Conservation (phyloP, 805 yeast genomes). For the Candida alai region DNA sequence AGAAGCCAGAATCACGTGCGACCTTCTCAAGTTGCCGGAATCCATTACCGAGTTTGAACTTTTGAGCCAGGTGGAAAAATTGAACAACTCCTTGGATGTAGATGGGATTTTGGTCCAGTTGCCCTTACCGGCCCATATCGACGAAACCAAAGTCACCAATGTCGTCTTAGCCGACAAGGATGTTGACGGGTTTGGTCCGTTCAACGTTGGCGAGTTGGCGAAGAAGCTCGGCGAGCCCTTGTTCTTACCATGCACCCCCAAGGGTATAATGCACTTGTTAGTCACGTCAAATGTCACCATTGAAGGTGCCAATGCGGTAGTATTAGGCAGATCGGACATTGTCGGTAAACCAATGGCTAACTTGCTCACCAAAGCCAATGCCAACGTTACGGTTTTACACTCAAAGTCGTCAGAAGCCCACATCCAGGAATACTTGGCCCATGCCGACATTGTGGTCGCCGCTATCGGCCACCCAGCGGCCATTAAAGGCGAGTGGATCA, state of each 20-base stretch:
- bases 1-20: slow-evolving; percentile 63
- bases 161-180: slow-evolving; percentile 67
- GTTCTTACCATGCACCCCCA: slow-evolving; percentile 81
- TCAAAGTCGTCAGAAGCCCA: slow-evolving; percentile 55
- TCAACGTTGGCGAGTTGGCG: slow-evolving; percentile 71
- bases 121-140: slow-evolving; percentile 69
- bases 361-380: slow-evolving; percentile 63
- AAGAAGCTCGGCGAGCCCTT: slow-evolving; percentile 69
- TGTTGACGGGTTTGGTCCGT: slow-evolving; percentile 81
- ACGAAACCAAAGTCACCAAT: slow-evolving; percentile 64
- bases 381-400: slow-evolving; percentile 75
- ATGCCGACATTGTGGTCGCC: slow-evolving; percentile 74
- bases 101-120: slow-evolving; percentile 76
- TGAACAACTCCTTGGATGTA: slow-evolving; percentile 57
- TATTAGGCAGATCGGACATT: slow-evolving; percentile 80
- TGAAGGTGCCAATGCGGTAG: slow-evolving; percentile 73
- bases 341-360: slow-evolving; percentile 81
- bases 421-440: slow-evolving; percentile 42
- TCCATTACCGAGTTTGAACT: slow-evolving; percentile 53
- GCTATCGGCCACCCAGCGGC: slow-evolving; percentile 73
- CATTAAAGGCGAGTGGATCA: slow-evolving; percentile 74
- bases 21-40: slow-evolving; percentile 56
- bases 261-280: slow-evolving; percentile 68
- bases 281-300: slow-evolving; percentile 52
- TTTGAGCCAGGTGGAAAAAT: slow-evolving; percentile 46